Conservation (phyloP, 306 rosid genomes). For the Cicer judaicum region DNA sequence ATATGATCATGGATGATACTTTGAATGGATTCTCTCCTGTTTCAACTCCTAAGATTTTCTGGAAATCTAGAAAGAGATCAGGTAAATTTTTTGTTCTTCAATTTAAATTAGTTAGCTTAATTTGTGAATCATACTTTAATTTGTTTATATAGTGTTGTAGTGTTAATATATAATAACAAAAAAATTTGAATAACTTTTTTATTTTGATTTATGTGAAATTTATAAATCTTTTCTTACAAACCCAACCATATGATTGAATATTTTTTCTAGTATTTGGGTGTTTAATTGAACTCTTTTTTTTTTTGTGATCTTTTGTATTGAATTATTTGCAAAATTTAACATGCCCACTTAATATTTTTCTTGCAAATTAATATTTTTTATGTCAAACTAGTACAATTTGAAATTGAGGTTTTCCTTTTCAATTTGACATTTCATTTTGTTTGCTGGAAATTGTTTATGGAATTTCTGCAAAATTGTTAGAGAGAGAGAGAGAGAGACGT, state of each 20-base stretch:
- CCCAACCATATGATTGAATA: neutral
- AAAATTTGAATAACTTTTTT: neutral
- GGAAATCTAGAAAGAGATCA: constrained; percentile 93
- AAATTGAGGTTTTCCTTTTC: neutral
- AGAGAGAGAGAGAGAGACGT: constrained; percentile 26
- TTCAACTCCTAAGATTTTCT: constrained; percentile 67
- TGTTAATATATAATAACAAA: neutral
- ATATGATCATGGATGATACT: constrained; percentile 55
- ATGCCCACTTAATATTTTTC: neutral
- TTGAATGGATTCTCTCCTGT: constrained; percentile 74
- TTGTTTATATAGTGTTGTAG: neutral
- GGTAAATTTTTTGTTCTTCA: constrained; percentile 48
- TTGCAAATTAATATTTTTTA: neutral
- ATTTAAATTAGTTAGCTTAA: neutral
- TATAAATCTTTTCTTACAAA: neutral
- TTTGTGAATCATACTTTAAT: constrained; percentile 10
- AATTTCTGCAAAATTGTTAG: constrained; percentile 29
- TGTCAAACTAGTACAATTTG: constrained; percentile 13
- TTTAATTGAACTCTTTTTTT: constrained; percentile 13
- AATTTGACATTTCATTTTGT: neutral
- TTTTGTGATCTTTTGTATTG: constrained; percentile 19
- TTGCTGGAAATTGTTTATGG: constrained; percentile 29
- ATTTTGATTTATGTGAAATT: constrained; percentile 9
- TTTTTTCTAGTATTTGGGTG: neutral
- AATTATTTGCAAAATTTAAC: constrained; percentile 11